These are phyloP conservation scores for Candida koratica DNA, from an alignment of 805 yeast species.

Conservation along the genomic window DNA sequence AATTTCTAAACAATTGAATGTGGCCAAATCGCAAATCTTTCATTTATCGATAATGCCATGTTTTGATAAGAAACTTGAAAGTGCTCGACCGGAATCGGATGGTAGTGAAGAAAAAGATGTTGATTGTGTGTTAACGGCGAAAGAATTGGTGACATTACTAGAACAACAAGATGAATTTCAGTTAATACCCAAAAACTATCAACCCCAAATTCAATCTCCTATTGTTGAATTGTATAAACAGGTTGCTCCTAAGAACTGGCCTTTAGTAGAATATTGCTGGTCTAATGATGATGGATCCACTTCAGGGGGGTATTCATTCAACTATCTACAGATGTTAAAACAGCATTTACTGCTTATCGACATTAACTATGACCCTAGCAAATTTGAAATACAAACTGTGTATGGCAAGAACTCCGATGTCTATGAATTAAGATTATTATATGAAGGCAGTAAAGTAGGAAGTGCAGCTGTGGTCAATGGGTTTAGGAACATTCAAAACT, in stretches of 20 bases:
- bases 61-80: constrained; percentile 93
- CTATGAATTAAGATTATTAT: constrained; percentile 59
- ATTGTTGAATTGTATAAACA: constrained; percentile 21
- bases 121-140: constrained; percentile 91
- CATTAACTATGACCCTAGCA: constrained; percentile 17
- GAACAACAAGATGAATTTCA: constrained; percentile 44
- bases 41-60: constrained; percentile 94
- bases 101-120: constrained; percentile 49
- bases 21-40: constrained; percentile 47
- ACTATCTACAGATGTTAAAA: constrained; percentile 50
- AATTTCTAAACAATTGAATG: constrained; percentile 25
- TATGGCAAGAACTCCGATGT: constrained; percentile 76
- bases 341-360: constrained; percentile 19
- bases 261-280: constrained; percentile 60
- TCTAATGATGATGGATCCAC: constrained; percentile 69
- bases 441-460: constrained; percentile 39
- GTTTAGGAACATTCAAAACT: constrained; percentile 88
- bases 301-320: constrained; percentile 86
- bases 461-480: constrained; percentile 74
- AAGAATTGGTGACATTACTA: constrained; percentile 73
- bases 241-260: constrained; percentile 62
- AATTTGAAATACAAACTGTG: constrained; percentile 34
- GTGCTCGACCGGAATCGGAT: constrained; percentile 73
- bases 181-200: constrained; percentile 18
- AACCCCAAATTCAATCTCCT: constrained; percentile 12